These are phyloP conservation scores for Begonia loranthoides DNA, from an alignment of 306 rosid species.

Conservation along the genomic window DNA sequence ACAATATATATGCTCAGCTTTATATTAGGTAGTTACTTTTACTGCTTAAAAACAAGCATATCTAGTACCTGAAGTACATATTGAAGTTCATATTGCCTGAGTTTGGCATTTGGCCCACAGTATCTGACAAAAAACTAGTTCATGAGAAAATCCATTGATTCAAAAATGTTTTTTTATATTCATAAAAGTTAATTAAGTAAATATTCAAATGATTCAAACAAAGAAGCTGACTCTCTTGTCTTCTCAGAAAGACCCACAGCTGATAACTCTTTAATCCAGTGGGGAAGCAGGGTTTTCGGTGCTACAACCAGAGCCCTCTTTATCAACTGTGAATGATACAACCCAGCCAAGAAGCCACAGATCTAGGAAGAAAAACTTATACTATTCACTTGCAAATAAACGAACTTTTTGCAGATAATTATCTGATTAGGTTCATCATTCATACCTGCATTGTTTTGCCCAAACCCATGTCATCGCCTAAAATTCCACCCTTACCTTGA, in stretches of 20 bases:
- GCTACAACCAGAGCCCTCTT: conserved; percentile 76
- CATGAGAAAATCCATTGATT: too few species aligned
- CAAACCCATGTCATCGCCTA: conserved; percentile 97
- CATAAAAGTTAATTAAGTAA: conserved; percentile 4
- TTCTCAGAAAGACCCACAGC: conserved; percentile 69
- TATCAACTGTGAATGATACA: conserved; percentile 55
- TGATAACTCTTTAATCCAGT: conserved; percentile 86
- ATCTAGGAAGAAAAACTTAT: conserved; percentile 32
- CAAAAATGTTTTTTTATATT: background rate
- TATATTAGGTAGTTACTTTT: too few species aligned
- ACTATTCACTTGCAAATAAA: too few species aligned
- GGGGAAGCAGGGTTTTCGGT: conserved; percentile 71
- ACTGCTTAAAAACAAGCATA: conserved; percentile 3
- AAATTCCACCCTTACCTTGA: conserved; percentile 79
- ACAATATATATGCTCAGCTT: too few species aligned
- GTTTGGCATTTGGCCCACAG: conserved; percentile 48
- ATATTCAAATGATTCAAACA: conserved; percentile 5
- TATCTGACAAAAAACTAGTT: conserved; percentile 32
- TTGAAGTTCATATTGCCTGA: conserved; percentile 69
- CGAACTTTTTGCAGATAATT: background rate
- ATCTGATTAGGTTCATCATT: conserved; percentile 6
- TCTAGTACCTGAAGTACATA: conserved; percentile 62
- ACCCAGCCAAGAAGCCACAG: conserved; percentile 78
- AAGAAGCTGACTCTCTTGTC: conserved; percentile 56
- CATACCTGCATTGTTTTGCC: conserved; percentile 97